Percentiles rank a stretch among this genome's conserved stretches.
Evolutionary conservation across 2,329 filamentous ascomycete species (phyloP).

Genomic region (Trichoderma sp.): DNA sequence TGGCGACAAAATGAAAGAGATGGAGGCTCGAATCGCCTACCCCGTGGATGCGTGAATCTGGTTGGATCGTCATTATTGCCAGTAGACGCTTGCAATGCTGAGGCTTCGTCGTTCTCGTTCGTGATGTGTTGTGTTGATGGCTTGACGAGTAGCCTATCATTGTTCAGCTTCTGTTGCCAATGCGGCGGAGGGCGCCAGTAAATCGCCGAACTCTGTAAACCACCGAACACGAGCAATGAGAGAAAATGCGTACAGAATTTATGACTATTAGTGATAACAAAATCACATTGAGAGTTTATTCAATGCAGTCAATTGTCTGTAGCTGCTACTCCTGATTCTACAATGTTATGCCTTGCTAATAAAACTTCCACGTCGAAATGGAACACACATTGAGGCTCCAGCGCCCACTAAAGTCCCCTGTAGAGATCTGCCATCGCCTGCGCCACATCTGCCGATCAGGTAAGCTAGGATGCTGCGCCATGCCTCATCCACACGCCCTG

Average conservation of each 20-base stretch:
- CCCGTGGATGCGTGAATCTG: not conserved
- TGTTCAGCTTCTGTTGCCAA: not conserved
- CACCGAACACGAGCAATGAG: not conserved
- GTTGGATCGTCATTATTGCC: not conserved
- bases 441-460: slow-evolving; percentile 18
- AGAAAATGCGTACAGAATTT: not conserved
- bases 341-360: not conserved
- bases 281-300: not conserved
- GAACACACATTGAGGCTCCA: not conserved
- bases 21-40: not conserved
- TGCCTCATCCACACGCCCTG: not conserved
- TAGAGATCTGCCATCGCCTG: slow-evolving; percentile 2
- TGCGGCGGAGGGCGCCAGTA: not conserved
- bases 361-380: not conserved
- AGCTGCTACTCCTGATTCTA: not conserved
- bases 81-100: not conserved
- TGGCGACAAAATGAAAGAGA: not conserved
- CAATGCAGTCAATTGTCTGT: not conserved
- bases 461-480: slow-evolving; percentile 12
- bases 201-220: not conserved
- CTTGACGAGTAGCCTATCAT: not conserved
- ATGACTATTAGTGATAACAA: not conserved
- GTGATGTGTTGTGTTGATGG: not conserved
- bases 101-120: not conserved
- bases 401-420: not conserved